These are phyloP conservation scores for Falciphora oryzae DNA, from an alignment of 2,329 filamentous ascomycete genomes.

Conservation along the genomic window DNA sequence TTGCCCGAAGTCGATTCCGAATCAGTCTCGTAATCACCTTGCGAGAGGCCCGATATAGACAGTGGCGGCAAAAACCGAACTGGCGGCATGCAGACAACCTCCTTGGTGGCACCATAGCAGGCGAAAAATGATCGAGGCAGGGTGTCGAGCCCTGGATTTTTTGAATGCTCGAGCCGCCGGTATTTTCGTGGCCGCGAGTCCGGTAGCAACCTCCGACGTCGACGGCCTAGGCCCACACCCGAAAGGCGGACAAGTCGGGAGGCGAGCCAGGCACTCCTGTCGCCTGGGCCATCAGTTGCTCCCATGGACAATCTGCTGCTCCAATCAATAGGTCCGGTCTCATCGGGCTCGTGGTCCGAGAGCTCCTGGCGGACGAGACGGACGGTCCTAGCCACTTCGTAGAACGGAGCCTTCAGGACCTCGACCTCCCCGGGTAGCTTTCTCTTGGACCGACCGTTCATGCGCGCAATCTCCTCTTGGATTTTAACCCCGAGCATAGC, in stretches of 20 bases:
- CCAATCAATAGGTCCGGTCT: neutral
- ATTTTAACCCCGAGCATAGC: neutral
- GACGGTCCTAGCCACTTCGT: constrained; percentile 24
- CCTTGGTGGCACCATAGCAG: neutral
- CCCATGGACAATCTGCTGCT: neutral
- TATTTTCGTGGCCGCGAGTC: neutral
- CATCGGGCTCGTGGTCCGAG: neutral
- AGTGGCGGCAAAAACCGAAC: neutral
- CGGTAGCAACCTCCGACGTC: neutral
- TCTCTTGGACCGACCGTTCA: constrained; percentile 25
- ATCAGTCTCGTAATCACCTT: neutral
- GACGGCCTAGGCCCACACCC: neutral
- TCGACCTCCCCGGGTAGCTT: constrained; percentile 38
- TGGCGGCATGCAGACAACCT: neutral
- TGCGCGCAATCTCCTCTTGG: constrained; percentile 3
- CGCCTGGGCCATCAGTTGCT: neutral
- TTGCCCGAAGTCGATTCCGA: neutral
- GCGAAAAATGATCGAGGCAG: constrained; percentile 15
- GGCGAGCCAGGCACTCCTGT: neutral
- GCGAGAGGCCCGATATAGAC: neutral
- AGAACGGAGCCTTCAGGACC: constrained; percentile 45
- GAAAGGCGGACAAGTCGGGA: neutral
- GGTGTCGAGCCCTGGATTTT: constrained; percentile 16
- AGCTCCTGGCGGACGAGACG: constrained; percentile 6
- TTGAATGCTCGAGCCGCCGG: neutral